A percentile compares a stretch with the other conserved stretches of the same genome.
Conservation (phyloP, 805 yeast species). For the Ogataea trehalophila region DNA sequence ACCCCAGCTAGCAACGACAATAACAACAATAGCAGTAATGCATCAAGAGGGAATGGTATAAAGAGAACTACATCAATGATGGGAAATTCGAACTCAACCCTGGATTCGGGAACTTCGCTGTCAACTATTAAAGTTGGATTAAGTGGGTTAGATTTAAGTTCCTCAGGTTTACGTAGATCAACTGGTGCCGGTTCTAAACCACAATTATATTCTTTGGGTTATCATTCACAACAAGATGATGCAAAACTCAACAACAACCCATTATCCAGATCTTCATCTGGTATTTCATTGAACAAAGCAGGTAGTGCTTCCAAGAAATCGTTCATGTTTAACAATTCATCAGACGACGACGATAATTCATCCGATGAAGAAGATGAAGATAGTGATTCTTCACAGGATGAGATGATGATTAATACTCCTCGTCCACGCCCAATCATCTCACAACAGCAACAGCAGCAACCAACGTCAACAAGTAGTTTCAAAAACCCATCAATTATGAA, state of each 20-base stretch:
- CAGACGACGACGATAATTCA: constrained; percentile 23
- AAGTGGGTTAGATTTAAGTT: constrained; percentile 28
- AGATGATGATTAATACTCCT: constrained; percentile 16
- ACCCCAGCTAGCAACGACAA: not conserved
- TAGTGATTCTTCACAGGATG: constrained; percentile 8
- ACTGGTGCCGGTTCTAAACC: constrained; percentile 29
- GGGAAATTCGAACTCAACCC: constrained; percentile 13
- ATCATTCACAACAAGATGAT: constrained; percentile 33
- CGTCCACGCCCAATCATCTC: constrained; percentile 5
- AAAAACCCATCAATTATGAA: too few species aligned
- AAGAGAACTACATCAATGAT: constrained; percentile 9
- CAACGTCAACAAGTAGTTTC: too few species aligned
- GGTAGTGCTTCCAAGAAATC: constrained; percentile 22
- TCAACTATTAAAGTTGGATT: constrained; percentile 30
- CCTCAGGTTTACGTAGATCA: constrained; percentile 24
- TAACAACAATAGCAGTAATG: not conserved
- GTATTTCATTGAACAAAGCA: constrained; percentile 1
- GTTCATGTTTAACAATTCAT: constrained; percentile 33
- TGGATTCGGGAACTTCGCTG: constrained; percentile 11
- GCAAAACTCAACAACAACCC: constrained; percentile 5
- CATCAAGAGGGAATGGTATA: constrained; percentile 6
- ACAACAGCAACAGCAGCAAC: too few species aligned
- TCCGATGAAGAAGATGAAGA: constrained; percentile 23
- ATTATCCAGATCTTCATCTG: constrained; percentile 5
- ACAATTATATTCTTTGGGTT: constrained; percentile 23